A percentile compares a stretch with the other conserved stretches of the same genome.
Evolutionary conservation across 1,284 basidiomycete genomes (phyloP).

Genomic region (Cutaneotrichosporon cavernicola): DNA sequence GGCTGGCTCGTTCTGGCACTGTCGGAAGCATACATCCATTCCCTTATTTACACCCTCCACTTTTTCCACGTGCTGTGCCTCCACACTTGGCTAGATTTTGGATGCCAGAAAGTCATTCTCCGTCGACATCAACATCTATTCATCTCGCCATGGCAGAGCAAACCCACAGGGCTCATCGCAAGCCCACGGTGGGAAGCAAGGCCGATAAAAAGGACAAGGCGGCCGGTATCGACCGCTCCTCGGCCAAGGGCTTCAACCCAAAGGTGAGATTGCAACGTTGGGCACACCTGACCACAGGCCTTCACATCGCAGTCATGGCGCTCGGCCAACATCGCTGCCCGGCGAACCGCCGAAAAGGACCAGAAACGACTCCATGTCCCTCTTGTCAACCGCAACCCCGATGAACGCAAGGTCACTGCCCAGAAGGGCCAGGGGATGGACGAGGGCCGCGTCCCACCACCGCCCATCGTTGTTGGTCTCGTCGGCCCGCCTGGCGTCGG

Average conservation of each 20-base stretch:
- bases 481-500: conserved; percentile 97
- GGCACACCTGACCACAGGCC: conserved; percentile 54
- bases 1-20: background rate
- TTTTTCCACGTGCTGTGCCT: background rate
- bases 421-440: conserved; percentile 51
- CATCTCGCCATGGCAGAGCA: conserved; percentile 37
- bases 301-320: conserved; percentile 91
- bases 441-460: conserved; percentile 61
- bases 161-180: conserved; percentile 72
- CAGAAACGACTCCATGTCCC: conserved; percentile 96
- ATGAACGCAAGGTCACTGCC: conserved; percentile 60
- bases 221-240: conserved; percentile 63
- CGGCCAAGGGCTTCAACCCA: conserved; percentile 73
- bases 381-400: conserved; percentile 88
- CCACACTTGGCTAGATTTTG: conserved; percentile 10
- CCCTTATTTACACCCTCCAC: background rate
- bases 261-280: conserved; percentile 63
- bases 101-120: background rate
- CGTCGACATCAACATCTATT: background rate
- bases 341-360: conserved; percentile 87
- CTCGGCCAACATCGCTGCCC: conserved; percentile 80
- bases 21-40: background rate
- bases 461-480: conserved; percentile 93
- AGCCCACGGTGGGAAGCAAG: conserved; percentile 69
- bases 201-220: conserved; percentile 69